Evolutionary conservation across 73 alveolate genomes (phyloP).

Genomic region (Strombidium stylifer): DNA sequence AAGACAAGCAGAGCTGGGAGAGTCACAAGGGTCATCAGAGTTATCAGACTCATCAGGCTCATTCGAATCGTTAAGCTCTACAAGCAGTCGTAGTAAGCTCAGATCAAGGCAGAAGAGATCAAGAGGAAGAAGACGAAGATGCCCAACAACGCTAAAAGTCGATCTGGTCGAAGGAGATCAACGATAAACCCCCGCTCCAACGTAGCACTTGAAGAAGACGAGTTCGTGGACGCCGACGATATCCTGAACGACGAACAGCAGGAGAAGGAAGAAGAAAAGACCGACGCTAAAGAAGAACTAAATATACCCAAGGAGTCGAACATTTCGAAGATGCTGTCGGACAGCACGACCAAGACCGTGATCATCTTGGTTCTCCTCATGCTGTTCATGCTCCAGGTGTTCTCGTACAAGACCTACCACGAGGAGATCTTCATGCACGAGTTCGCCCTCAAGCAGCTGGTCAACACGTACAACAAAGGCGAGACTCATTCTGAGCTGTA

Average conservation of each 20-base stretch:
- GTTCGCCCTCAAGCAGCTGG: background rate
- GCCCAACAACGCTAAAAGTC: background rate
- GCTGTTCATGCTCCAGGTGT: slow-evolving; percentile 55
- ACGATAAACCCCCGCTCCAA: background rate
- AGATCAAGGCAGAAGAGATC: slow-evolving; percentile 17
- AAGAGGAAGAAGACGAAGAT: too few species aligned
- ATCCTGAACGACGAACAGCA: background rate
- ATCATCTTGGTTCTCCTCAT: slow-evolving; percentile 42
- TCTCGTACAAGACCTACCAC: too few species aligned
- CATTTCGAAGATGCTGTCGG: slow-evolving; percentile 41
- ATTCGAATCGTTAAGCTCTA: slow-evolving; percentile 69
- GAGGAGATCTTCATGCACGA: background rate
- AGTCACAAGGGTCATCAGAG: slow-evolving; percentile 73
- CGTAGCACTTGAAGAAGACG: background rate
- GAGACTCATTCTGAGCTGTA: too few species aligned
- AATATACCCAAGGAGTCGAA: slow-evolving; percentile 41
- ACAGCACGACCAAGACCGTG: slow-evolving; percentile 46
- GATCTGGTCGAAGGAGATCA: background rate
- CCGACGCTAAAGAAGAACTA: slow-evolving; percentile 24
- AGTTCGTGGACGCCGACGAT: background rate
- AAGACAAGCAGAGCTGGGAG: slow-evolving; percentile 79
- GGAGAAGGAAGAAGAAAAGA: slow-evolving; percentile 22
- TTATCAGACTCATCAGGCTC: slow-evolving; percentile 68
- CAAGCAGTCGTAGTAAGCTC: slow-evolving; percentile 52
- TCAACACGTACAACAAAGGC: background rate